A percentile compares a stretch with the other conserved stretches of the same genome.
These are phyloP conservation scores for Kwoniella pini DNA, from an alignment of 768 basidiomycete genomes.

Conservation along the genomic window DNA sequence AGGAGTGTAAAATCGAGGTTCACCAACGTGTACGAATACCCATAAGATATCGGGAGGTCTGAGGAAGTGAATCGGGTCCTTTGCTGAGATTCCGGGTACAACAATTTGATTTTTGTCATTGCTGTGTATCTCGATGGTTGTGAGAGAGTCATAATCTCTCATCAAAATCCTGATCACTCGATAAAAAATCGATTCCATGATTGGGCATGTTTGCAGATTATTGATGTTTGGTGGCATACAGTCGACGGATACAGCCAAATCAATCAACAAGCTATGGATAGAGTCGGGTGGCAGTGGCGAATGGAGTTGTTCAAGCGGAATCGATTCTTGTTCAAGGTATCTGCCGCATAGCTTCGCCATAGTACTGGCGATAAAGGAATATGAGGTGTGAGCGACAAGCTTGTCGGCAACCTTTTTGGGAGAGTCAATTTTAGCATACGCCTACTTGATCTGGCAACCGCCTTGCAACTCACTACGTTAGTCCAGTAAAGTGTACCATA, in stretches of 20 bases:
- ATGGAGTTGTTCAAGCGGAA: neutral
- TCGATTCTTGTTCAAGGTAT: neutral
- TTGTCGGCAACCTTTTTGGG: neutral
- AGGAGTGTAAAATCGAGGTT: neutral
- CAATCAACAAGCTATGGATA: neutral
- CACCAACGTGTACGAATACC: constrained; percentile 4
- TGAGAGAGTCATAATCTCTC: neutral
- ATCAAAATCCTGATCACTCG: neutral
- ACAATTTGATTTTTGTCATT: neutral
- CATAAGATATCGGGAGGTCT: neutral
- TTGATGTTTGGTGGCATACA: neutral
- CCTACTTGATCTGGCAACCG: neutral
- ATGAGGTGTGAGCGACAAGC: neutral
- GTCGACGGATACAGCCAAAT: neutral
- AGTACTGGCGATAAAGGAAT: neutral
- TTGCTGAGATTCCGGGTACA: neutral
- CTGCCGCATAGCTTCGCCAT: neutral
- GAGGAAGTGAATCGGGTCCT: neutral
- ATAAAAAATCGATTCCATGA: neutral
- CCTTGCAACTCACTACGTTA: neutral
- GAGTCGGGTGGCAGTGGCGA: neutral
- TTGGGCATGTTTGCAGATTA: neutral
- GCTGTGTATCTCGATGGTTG: neutral
- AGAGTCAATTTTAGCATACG: neutral
- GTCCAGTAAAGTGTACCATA: neutral